Base-by-base conservation (phyloP, 805 yeast genomes). In the Candida ovalis region DNA sequence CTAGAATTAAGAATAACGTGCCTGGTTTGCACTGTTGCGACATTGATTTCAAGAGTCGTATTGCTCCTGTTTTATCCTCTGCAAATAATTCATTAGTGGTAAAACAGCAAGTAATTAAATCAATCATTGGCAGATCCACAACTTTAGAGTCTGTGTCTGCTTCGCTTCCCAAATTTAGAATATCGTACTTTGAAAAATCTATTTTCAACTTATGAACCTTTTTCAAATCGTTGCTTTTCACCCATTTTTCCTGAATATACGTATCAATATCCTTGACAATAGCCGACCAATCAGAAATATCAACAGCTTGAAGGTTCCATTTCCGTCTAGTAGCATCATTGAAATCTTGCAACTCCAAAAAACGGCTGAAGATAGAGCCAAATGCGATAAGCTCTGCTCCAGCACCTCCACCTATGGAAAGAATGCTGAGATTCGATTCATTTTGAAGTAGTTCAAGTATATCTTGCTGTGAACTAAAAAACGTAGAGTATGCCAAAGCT, bases 321-420 rank as follows among this genome's bases (percentile, higher is more conserved):
- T 43, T 25, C 8, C 40, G 44, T 13, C 37, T 36, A n/a, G 30
- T 15, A 6, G 37, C 28, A 13, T 45, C 43, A 10, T 44, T n/a
- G 5, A 58, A 25, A 2, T 50, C 25, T 21, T 52, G 52, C 17
- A 37, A 17, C 19, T 56, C 57, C 32, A 58, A 40, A 12, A 52
- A 56, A 41, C 72, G 56, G 43, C 75, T 70, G 52, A 81, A 82
- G 1, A 86, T 69, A 17, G 90, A 74, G 1, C 80, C 79, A 39
- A 88, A 59, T 0, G 80, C 87, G 28, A 81, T 80, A 22, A 88
- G 66, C 61, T 89, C 97, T 2, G 89, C 87, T 4, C 92, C 88
- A 0, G 96, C 96, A 32, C 97, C 97, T 22, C 95, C 96, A 18
- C 96, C 97, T 33, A 90, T 73, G 56, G 84, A 78, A 32, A 88